Base-by-base conservation (phyloP, 177 flowering plant species). In the Telopea speciosissima region DNA sequence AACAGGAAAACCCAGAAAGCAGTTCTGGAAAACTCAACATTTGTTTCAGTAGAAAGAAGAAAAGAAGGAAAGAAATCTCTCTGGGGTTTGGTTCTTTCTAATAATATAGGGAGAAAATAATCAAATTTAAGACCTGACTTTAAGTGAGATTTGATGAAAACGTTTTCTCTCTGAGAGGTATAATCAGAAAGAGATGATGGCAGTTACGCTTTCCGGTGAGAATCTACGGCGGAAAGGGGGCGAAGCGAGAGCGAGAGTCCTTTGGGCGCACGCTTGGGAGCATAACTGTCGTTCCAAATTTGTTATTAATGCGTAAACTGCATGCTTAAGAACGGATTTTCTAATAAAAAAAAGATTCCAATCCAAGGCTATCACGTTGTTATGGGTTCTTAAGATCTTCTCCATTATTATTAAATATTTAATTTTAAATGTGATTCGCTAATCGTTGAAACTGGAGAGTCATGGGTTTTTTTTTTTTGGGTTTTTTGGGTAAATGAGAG, bases 201-300 rank as follows among this genome's bases (percentile, higher is more conserved):
- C 42, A 1, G 66, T 31, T 63, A 63, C 42, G 23, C 66, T 31
- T 28, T 26, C 66, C 66, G 66, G 66, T 44, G 42, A 31, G 66
- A 9, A 16, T 63, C 19, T 63, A 31, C 42, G 22, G 44, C 40
- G 66, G 66, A 28, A 63, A 31, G 6, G 19, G 12, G 17, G 10
- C 66, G 42, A 17, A 63, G 6, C 19, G 61, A 58, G 61, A 58
- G 21, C 1, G 0, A 58, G 21, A 6, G 0, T 21, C 22, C 19
- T 49, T 5, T 31, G 44, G 23, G 23, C 5, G 65, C 16, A 24
- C 23, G 42, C 42, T 28, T 63, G 2, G 42, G 42, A 36, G 66
- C 66, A 31, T 8, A 63, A 63, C 31, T 28, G 42, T 28, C 42
- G 63, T 0, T 14, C 26, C n/a, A 19, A 16, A 11, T 12, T 13